A percentile compares a stretch with the other conserved stretches of the same genome.
These are phyloP conservation scores for Hygrophorus pudorinus DNA, from an alignment of 768 basidiomycete species.

Conservation along the genomic window DNA sequence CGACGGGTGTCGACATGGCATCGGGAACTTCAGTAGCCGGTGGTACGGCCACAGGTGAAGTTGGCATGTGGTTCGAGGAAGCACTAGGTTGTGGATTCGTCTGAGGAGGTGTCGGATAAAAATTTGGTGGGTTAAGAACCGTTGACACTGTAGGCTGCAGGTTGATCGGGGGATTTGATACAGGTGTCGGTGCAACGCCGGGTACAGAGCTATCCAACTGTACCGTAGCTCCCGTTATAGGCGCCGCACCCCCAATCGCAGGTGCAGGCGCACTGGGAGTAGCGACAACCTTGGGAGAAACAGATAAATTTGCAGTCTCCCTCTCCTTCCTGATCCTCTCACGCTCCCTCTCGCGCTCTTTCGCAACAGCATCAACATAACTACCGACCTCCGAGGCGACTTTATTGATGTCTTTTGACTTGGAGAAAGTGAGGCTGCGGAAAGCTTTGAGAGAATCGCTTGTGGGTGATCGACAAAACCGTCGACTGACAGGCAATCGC, in stretches of 20 bases:
- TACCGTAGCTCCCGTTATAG: background rate
- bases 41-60: slow-evolving; percentile 11
- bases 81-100: slow-evolving; percentile 22
- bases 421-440: slow-evolving; percentile 42
- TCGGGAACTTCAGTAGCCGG: slow-evolving; percentile 4
- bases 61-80: slow-evolving; percentile 9
- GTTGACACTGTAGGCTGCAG: no score
- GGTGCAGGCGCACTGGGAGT: background rate
- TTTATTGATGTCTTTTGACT: slow-evolving; percentile 36
- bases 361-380: slow-evolving; percentile 68
- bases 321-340: slow-evolving; percentile 63
- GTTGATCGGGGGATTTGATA: background rate
- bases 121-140: slow-evolving; percentile 17
- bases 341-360: slow-evolving; percentile 69
- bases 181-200: background rate
- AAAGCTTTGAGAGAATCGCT: slow-evolving; percentile 30
- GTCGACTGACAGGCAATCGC: background rate
- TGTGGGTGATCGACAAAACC: slow-evolving; percentile 20
- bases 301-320: slow-evolving; percentile 24
- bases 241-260: background rate
- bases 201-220: background rate
- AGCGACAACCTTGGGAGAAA: background rate
- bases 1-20: slow-evolving; percentile 8
- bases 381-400: slow-evolving; percentile 53
- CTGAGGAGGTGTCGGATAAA: slow-evolving; percentile 54